phyloP scores from a whole-genome alignment of 495 filamentous ascomycete species.

The Penicillium steckii region DNA sequence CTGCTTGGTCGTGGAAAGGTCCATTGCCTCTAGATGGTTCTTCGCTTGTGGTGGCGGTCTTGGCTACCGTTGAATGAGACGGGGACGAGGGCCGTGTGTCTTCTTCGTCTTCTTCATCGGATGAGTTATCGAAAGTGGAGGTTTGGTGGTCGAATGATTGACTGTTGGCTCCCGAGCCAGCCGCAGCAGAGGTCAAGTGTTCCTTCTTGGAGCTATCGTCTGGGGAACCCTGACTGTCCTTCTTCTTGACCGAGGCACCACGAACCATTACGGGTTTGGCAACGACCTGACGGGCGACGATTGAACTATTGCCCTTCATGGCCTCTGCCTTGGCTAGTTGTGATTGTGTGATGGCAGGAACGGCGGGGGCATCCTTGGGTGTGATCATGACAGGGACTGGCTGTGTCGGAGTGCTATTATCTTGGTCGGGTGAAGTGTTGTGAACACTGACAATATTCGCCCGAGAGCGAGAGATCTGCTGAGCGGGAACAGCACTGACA shows the following conservation, averaged over 20 bases:
- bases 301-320: constrained; percentile 35
- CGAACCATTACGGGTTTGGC: constrained; percentile 49
- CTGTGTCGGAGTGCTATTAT: constrained; percentile 16
- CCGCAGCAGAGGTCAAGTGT: constrained; percentile 16
- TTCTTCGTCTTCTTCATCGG: constrained; percentile 34
- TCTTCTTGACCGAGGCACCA: constrained; percentile 34
- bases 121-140: constrained; percentile 40
- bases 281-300: constrained; percentile 42
- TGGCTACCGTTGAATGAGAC: constrained; percentile 15
- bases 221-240: constrained; percentile 10
- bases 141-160: constrained; percentile 19
- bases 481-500: constrained; percentile 75
- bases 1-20: constrained; percentile 58
- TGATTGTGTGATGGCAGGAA: constrained; percentile 51
- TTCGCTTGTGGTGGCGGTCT: constrained; percentile 2
- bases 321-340: constrained; percentile 45
- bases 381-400: constrained; percentile 24
- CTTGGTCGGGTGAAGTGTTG: constrained; percentile 31
- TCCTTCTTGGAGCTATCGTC: constrained; percentile 25
- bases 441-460: constrained; percentile 90
- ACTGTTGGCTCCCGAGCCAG: constrained; percentile 12
- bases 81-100: constrained; percentile 17
- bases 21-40: constrained; percentile 44
- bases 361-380: constrained; percentile 46
- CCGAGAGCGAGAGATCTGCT: constrained; percentile 79